A percentile compares a stretch with the other conserved stretches of the same genome.
These are phyloP conservation scores for Citrus sinensis DNA, from an alignment of 345 rosid species.

Conservation along the genomic window DNA sequence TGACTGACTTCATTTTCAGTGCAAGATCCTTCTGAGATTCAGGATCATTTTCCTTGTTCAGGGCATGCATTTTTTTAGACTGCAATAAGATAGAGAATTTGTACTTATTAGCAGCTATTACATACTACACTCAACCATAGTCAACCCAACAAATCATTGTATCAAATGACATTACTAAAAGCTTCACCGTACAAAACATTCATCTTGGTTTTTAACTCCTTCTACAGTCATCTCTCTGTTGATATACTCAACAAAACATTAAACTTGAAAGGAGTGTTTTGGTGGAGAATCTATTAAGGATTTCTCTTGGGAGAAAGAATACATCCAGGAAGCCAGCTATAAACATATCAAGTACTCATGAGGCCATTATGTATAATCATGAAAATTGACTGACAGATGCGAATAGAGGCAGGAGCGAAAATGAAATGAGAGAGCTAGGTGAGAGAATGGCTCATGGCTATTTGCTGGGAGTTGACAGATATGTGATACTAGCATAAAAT, in stretches of 20 bases:
- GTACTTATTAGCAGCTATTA: neutral
- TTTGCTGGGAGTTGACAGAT: neutral
- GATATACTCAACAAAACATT: neutral
- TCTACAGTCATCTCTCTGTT: neutral
- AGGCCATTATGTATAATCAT: neutral
- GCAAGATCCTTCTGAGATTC: conserved; percentile 43
- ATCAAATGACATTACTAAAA: neutral
- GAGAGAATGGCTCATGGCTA: neutral
- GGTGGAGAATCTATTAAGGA: neutral
- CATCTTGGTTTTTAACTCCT: neutral
- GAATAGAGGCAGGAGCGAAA: neutral
- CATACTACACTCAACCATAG: neutral
- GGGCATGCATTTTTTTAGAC: conserved; percentile 45
- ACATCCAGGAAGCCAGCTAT: neutral
- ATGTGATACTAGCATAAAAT: neutral
- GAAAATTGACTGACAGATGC: neutral
- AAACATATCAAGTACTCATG: neutral
- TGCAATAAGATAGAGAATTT: conserved; percentile 24
- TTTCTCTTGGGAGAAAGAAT: neutral
- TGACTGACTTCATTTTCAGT: conserved; percentile 36
- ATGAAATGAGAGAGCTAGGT: neutral
- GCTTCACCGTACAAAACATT: neutral
- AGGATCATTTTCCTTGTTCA: conserved; percentile 50
- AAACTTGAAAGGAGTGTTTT: neutral
- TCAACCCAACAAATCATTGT: neutral